Evolutionary conservation across 1,139 yeast species (phyloP).

Genomic region (Ogataea hybrid): DNA sequence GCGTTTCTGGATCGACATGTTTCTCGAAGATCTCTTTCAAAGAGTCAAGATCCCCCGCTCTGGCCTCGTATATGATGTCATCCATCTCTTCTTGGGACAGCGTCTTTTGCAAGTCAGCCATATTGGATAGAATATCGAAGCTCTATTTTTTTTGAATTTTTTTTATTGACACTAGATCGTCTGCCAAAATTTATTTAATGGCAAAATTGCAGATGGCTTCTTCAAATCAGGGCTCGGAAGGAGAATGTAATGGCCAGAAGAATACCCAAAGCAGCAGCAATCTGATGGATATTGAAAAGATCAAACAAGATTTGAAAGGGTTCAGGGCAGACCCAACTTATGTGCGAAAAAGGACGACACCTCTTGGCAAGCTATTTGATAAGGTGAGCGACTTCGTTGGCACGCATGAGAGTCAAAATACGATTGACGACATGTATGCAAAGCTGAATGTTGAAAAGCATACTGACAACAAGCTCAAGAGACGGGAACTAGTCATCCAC

Average conservation of each 20-base stretch:
- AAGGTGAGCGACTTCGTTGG: slow-evolving; percentile 30
- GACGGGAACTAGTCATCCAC: slow-evolving; percentile 21
- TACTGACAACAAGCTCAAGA: slow-evolving; percentile 4
- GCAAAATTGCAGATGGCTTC: slow-evolving; percentile 5
- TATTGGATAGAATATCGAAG: slow-evolving; percentile 8
- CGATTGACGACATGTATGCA: slow-evolving; percentile 22
- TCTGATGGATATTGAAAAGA: slow-evolving; percentile 11
- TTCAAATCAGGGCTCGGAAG: not conserved
- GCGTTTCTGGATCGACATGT: slow-evolving; percentile 51
- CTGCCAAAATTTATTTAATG: slow-evolving; percentile 2
- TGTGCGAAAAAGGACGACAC: slow-evolving; percentile 31
- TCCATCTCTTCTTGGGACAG: slow-evolving; percentile 77
- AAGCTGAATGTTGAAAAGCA: slow-evolving; percentile 2
- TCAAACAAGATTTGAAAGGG: slow-evolving; percentile 23
- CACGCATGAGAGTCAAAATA: slow-evolving; percentile 21
- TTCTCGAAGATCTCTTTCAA: slow-evolving; percentile 60
- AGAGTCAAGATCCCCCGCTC: slow-evolving; percentile 81
- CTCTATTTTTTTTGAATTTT: not conserved
- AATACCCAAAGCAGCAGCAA: not conserved
- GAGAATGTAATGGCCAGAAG: not conserved
- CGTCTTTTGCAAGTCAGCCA: slow-evolving; percentile 25
- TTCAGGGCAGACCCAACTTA: slow-evolving; percentile 23
- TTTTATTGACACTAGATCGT: slow-evolving; percentile 3
- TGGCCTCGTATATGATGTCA: slow-evolving; percentile 75
- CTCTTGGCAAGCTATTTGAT: slow-evolving; percentile 36